Percentiles rank a stretch among this genome's conserved stretches.
phyloP scores from a whole-genome alignment of 805 yeast genomes.

The Phaffomyces opuntiae region DNA sequence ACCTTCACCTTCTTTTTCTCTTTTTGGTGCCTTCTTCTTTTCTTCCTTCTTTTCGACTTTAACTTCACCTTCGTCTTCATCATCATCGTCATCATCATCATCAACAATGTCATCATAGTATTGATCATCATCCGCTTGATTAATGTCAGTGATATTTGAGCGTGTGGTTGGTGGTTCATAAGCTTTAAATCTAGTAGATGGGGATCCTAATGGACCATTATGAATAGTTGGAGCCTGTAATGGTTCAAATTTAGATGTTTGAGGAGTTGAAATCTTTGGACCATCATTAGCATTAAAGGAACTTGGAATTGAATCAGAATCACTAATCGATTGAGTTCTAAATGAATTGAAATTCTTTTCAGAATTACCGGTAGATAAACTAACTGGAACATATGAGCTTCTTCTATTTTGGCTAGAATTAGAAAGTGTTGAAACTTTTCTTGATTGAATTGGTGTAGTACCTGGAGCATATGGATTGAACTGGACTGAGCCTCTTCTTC shows the following conservation, averaged over 20 bases:
- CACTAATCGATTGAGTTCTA: slow-evolving; percentile 3
- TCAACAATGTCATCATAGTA: slow-evolving; percentile 39
- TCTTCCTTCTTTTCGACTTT: slow-evolving; percentile 8
- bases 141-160: slow-evolving; percentile 13
- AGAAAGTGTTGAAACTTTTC: background rate
- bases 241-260: slow-evolving; percentile 9
- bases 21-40: slow-evolving; percentile 13
- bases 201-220: slow-evolving; percentile 12
- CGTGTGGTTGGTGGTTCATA: slow-evolving; percentile 22
- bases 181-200: slow-evolving; percentile 20
- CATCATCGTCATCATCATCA: slow-evolving; percentile 29
- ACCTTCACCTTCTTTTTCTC: slow-evolving; percentile 14
- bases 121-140: slow-evolving; percentile 39
- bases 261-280: slow-evolving; percentile 1
- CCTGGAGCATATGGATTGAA: slow-evolving; percentile 1
- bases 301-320: slow-evolving; percentile 1
- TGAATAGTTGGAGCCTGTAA: slow-evolving; percentile 5
- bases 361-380: background rate
- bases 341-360: slow-evolving; percentile 6
- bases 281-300: slow-evolving; percentile 2
- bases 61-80: slow-evolving; percentile 17
- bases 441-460: background rate
- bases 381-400: slow-evolving; percentile 5
- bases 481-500: background rate
- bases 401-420: background rate